These are phyloP conservation scores for Apiospora koreana DNA, from an alignment of 2,329 filamentous ascomycete species.

Conservation along the genomic window DNA sequence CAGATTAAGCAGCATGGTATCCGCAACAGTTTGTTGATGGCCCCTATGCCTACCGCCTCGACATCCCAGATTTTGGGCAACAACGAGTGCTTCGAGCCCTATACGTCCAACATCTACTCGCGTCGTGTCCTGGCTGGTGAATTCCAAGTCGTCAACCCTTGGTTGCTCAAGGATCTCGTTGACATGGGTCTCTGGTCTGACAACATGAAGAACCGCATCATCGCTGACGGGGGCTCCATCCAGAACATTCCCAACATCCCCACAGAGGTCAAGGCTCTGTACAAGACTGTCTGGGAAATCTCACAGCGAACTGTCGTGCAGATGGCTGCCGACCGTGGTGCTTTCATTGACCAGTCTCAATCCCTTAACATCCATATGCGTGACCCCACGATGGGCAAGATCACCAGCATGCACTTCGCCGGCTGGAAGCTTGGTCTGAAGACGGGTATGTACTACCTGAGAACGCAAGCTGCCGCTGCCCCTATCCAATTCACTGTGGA, in stretches of 20 bases:
- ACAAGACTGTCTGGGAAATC: constrained; percentile 99
- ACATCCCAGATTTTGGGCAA: constrained; percentile 98
- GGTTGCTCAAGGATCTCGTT: constrained; percentile 96
- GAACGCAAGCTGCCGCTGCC: constrained; percentile 93
- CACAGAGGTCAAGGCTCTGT: constrained; percentile 90
- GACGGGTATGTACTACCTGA: constrained; percentile 99
- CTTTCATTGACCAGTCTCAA: constrained; percentile 98
- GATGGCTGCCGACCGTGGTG: constrained; percentile 97
- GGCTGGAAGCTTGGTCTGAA: constrained; percentile 99
- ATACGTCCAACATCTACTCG: constrained; percentile 99
- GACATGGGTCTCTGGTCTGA: constrained; percentile 98
- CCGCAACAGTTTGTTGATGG: constrained; percentile 92
- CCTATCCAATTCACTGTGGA: constrained; percentile 99
- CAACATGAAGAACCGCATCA: constrained; percentile 99
- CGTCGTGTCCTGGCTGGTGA: constrained; percentile 96
- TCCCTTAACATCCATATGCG: constrained; percentile 99
- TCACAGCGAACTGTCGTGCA: constrained; percentile 93
- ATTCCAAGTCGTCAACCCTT: constrained; percentile 99
- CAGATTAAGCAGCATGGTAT: constrained; percentile 92
- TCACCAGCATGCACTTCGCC: constrained; percentile 98
- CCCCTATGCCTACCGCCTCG: constrained; percentile 96
- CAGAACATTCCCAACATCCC: constrained; percentile 98
- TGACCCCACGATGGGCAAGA: constrained; percentile 99
- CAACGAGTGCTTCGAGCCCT: constrained; percentile 99
- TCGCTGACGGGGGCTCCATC: constrained; percentile 91